Evolutionary conservation across 2,329 filamentous ascomycete genomes (phyloP), one percentile per base, ranked within the genome.

Genomic region (Allantophomopsis lycopodina): DNA sequence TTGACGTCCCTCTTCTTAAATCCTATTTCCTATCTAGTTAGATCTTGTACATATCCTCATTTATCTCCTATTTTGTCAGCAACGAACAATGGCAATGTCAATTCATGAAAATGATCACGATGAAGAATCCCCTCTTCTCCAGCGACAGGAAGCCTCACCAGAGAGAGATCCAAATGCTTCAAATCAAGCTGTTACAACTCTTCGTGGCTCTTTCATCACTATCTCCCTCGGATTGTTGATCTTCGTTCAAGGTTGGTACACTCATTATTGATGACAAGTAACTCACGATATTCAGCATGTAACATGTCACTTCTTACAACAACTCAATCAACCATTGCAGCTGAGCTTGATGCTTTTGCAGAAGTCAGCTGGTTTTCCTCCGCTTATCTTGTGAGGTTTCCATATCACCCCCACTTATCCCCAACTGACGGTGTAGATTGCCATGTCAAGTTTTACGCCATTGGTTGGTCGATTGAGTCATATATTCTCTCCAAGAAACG

Each of bases 291-390:
- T n/a, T 40, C 40, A 56, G 54, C 54, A 21, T 48, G 72, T 45
- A 91, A 91, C 52, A 84, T 88, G 60, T 84, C 79, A 11, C 77
- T 85, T 48, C 78, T 93, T 54, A 83, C 83, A 5, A 88, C 86
- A 41, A 83, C 81, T 2, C 85, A 91, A 59, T 83, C 79, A 7
- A 67, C 68, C 37, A 84, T 93, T 47, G 83, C 84, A 2, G 71
- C 69, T 7, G 83, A 89, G 47, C 65, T 93, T 2, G 68, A 83
- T 57, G 74, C 82, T 1, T 87, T 85, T 51, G 75, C 78, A 41
- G 64, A 76, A 40, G 77, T 76, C 30, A 82, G 76, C 57, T 93
- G 84, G 84, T 86, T 91, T 55, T 86, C 81, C 7, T 84, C 81
- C 23, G 68, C 79, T 2, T 93, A 85, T 54, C 66, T 91, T 55